Evolutionary conservation across 495 filamentous ascomycete genomes (phyloP).

Genomic region (Tuber umbilicatum): DNA sequence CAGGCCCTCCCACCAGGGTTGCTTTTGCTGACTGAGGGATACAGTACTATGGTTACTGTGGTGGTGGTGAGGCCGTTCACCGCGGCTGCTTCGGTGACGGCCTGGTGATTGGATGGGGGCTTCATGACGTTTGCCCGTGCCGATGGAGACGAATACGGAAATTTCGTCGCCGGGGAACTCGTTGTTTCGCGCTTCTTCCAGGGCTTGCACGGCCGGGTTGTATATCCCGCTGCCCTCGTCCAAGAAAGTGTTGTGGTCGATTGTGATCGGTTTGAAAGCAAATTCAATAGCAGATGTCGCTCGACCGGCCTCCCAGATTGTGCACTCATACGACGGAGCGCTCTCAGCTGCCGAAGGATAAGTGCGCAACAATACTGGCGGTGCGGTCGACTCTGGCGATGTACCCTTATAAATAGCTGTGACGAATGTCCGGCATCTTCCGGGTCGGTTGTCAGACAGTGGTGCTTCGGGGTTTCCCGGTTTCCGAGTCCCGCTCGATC

Average conservation of each 20-base stretch:
- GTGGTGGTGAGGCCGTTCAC: slow-evolving; percentile 49
- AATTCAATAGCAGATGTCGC: slow-evolving; percentile 87
- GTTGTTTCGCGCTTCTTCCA: slow-evolving; percentile 84
- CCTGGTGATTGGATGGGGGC: slow-evolving; percentile 54
- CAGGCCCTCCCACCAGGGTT: slow-evolving; percentile 87
- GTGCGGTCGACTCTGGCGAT: slow-evolving; percentile 39
- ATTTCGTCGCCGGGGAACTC: slow-evolving; percentile 92
- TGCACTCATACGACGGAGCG: slow-evolving; percentile 80
- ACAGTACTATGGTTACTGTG: slow-evolving; percentile 44
- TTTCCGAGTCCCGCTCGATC: slow-evolving; percentile 3
- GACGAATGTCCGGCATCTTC: slow-evolving; percentile 88
- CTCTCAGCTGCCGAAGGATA: slow-evolving; percentile 92
- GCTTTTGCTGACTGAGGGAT: slow-evolving; percentile 10
- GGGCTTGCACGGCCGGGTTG: slow-evolving; percentile 75
- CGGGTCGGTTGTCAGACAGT: slow-evolving; percentile 74
- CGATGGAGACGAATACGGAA: slow-evolving; percentile 82
- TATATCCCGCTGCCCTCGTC: slow-evolving; percentile 89
- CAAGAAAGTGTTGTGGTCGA: slow-evolving; percentile 86
- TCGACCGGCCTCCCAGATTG: slow-evolving; percentile 90
- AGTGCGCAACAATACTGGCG: slow-evolving; percentile 71
- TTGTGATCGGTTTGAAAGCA: slow-evolving; percentile 91
- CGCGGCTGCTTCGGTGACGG: not conserved
- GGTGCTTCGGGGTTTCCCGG: slow-evolving; percentile 55
- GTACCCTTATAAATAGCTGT: slow-evolving; percentile 72
- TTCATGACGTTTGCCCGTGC: slow-evolving; percentile 68